Percentiles rank a stretch among this genome's conserved stretches.
These are phyloP conservation scores for Russula sp. DNA, from an alignment of 768 basidiomycete species.

Conservation along the genomic window DNA sequence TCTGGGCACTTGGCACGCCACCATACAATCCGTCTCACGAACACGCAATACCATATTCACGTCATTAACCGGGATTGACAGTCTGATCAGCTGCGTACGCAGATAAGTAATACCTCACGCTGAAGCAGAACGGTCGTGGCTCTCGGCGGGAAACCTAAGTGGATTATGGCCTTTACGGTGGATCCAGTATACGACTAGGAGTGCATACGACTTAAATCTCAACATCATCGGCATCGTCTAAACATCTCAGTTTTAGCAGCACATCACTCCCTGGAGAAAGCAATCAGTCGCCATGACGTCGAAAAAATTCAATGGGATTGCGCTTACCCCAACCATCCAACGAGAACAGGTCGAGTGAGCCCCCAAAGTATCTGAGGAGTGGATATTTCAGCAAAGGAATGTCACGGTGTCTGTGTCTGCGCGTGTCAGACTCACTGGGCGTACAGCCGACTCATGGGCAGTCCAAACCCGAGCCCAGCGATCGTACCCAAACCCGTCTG, in stretches of 20 bases:
- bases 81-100: neutral
- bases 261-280: constrained; percentile 41
- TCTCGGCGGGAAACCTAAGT: neutral
- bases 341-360: constrained; percentile 73
- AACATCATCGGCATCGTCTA: constrained; percentile 49
- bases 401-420: neutral
- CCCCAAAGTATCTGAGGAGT: constrained; percentile 69
- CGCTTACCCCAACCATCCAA: constrained; percentile 77
- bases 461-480: constrained; percentile 82
- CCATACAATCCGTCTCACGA: constrained; percentile 35
- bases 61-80: constrained; percentile 14
- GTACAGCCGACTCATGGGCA: constrained; percentile 75
- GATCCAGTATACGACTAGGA: neutral
- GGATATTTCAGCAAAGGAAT: constrained; percentile 8
- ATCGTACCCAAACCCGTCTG: constrained; percentile 85
- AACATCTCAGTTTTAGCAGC: constrained; percentile 47
- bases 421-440: constrained; percentile 41
- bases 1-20: constrained; percentile 30
- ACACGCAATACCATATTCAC: constrained; percentile 27
- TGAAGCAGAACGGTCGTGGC: neutral
- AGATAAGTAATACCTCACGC: too few species aligned
- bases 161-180: neutral
- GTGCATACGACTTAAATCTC: constrained; percentile 34
- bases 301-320: neutral
- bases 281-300: constrained; percentile 8